Base-by-base conservation (phyloP, 2,329 filamentous ascomycete genomes). In the Paecilomyces fulvus region DNA sequence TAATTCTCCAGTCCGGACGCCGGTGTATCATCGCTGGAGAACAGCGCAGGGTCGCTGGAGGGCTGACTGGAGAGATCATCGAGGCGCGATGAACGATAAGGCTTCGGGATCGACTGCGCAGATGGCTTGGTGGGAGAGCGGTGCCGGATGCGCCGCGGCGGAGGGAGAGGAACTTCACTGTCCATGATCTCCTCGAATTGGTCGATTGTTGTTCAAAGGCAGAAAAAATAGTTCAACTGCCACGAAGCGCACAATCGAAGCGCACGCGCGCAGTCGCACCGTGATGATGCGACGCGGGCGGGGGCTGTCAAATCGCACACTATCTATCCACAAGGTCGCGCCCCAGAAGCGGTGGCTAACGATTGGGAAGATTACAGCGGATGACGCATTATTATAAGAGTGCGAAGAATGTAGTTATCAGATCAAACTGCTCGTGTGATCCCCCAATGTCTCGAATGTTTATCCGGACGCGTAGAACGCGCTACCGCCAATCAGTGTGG, bases 11-110 rank as follows among this genome's bases (percentile, higher is more conserved):
- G 59, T 0, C 73, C 74, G 0, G 75, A 75, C 0, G 71, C 74
- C 11, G 75, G 73, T 51, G 75, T 70, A 53, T 78, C 76, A 55
- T 78, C 76, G 56, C 75, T 77, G 0, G 76, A 78, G 63, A 78
- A 78, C 1, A 78, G 62, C 1, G 76, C 75, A 0, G 75, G 74
- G 53, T 78, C 76, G 54, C 69, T 75, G 0, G 74, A 76, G 0
- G 70, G 72, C 49, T 71, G 68, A 56, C 70, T 72, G 12, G 70
- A 72, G 43, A 64, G 62, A 54, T 73, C 71, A 52, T 72, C 69
- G 43, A 71, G 66, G 20, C 67, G 54, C 48, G 67, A 66, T 3
- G 68, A 58, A 14, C 63, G 63, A 55, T 65, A 61, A 12, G 67
- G 54, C 49, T 65, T 66, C 55, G 63, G 61, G 33, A 52, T 57